Evolutionary conservation across 169 alveolate genomes (phyloP), one percentile per base, ranked within the genome.

Genomic region (Cytauxzoon felis): DNA sequence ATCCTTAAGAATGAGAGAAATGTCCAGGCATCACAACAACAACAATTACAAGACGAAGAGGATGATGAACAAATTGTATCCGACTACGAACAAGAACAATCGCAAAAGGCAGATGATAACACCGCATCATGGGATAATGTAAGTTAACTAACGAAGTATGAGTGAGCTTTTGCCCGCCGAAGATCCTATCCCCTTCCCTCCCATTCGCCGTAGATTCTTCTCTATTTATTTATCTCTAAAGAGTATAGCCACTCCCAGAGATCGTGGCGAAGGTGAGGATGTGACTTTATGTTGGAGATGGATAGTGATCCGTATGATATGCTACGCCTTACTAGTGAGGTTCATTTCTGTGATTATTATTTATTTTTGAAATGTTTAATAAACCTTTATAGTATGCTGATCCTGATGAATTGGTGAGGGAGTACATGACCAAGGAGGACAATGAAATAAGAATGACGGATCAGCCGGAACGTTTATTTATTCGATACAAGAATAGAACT

Each of bases 381-480:
- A n/a, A n/a, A n/a, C 62, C 63, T 66, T 41, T 59, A 56, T 59
- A 63, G 49, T 18, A 58, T 53, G 82, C 76, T 18, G 89, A 80
- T 73, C 87, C 87, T 7, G 91, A 85, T 52, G 91, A 85, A 69
- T 41, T 78, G 32, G 63, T 70, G 30, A 80, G 40, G 59, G 88
- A 80, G 69, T 66, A 76, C 50, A 40, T 80, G 78, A 85, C 89
- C 2, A 69, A 57, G 51, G 78, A 69, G 43, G 89, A 85, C 43
- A 82, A 80, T 30, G 68, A 16, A 24, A 80, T 85, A 23, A 63
- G 89, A 24, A 57, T 69, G 33, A 26, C 64, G 23, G 91, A 85
- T 47, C 67, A 70, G 49, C 91, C 91, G 8, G 91, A 85, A 42
- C 72, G 91, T 27, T 72, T 62, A 34, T 85, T 48, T 45, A 56